Evolutionary conservation across 495 filamentous ascomycete species (phyloP), one percentile per base, ranked within the genome.

Genomic region (Jackrogersella multiformis): DNA sequence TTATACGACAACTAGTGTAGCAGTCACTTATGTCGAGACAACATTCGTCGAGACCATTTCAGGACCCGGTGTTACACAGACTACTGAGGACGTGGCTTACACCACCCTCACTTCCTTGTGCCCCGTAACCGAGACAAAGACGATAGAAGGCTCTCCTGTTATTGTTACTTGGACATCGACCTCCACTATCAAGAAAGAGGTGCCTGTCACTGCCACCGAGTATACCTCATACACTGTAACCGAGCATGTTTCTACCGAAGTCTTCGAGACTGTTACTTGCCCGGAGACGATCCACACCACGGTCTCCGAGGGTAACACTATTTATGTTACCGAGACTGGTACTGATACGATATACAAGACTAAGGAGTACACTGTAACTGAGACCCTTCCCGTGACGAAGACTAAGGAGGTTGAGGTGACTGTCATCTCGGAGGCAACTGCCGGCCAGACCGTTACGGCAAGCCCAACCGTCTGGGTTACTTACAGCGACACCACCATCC

Each of bases 111-210:
- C 79, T 26, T 71, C 70, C 41, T 71, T 79, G 7, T 80, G 76
- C 68, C 79, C 80, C 5, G 64, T 80, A 12, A 79, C 75, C n/a
- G 78, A 80, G 75, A 81, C 79, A 49, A 77, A 75, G 68, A 77
- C 78, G 1, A 41, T 81, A 9, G 77, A 56, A 24, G 80, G 80
- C 41, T 74, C 70, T 20, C 78, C 79, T 5, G 74, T 81, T 5
- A 73, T 77, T 23, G 73, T 79, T 23, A 77, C 75, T 38, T 81
- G 77, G 74, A 81, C 79, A 1, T 78, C 79, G 10, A 81, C 77
- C 4, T 75, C 75, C 2, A 78, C 77, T 18, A 63, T 79, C 41
- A 68, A 67, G 38, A 74, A 66, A 2, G 59, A 36, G 7, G 70
- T 70, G 2, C 68, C 64, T 5, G 64, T 65, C 7, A 73, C 73